A percentile compares a stretch with the other conserved stretches of the same genome.
phyloP scores from a whole-genome alignment of 352 stramenopile genomes.

The Phytophthora lateralis region DNA sequence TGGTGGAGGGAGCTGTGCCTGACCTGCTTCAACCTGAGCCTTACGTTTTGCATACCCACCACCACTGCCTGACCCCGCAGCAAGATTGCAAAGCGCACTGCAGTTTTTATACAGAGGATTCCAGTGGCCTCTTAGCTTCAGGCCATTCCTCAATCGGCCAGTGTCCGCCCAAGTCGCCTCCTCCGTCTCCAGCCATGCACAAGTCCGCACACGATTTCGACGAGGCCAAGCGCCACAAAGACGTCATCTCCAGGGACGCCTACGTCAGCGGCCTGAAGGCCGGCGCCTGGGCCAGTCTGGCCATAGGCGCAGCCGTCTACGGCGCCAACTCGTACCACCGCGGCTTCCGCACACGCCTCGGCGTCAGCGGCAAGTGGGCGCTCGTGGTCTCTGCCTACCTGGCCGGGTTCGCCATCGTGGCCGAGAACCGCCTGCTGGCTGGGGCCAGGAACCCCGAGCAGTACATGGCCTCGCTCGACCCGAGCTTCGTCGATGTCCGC shows the following conservation, averaged over 20 bases:
- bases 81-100: not conserved
- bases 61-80: not conserved
- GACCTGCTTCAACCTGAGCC: not conserved
- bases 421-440: constrained; percentile 38
- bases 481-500: constrained; percentile 33
- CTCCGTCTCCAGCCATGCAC: constrained; percentile 20
- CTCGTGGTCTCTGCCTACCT: constrained; percentile 47
- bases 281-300: constrained; percentile 26
- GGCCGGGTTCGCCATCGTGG: constrained; percentile 43
- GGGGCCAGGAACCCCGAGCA: constrained; percentile 46
- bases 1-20: not conserved
- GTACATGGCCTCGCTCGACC: constrained; percentile 41
- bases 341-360: constrained; percentile 46
- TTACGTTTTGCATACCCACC: not conserved
- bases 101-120: constrained; percentile 1
- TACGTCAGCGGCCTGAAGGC: constrained; percentile 39
- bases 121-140: constrained; percentile 4
- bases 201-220: constrained; percentile 28
- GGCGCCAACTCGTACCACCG: constrained; percentile 40
- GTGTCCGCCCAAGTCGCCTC: constrained; percentile 9
- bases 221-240: constrained; percentile 30
- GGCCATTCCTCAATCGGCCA: constrained; percentile 15
- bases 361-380: constrained; percentile 48
- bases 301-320: constrained; percentile 31
- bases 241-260: constrained; percentile 45